A percentile compares a stretch with the other conserved stretches of the same genome.
Evolutionary conservation across 495 filamentous ascomycete genomes (phyloP).

Genomic region (Pyrenula aspistea): DNA sequence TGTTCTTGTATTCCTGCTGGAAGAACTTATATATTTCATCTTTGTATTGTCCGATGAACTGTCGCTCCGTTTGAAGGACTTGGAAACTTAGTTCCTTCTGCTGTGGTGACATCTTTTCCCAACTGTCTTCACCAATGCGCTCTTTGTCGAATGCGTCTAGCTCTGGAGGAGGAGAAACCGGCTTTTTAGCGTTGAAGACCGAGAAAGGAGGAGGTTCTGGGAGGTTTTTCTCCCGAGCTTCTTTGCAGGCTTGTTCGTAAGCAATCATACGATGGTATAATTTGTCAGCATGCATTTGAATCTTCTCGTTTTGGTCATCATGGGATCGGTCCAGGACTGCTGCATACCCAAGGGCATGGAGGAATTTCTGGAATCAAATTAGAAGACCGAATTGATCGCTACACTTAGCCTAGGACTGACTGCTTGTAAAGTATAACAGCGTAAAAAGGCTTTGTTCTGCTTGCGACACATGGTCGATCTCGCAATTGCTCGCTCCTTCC

Average conservation of each 20-base stretch:
- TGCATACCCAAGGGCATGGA: conserved; percentile 87
- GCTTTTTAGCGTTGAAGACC: conserved; percentile 24
- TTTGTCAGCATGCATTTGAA: conserved; percentile 90
- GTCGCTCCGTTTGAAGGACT: conserved; percentile 47
- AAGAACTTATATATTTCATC: conserved; percentile 39
- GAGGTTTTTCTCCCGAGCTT: conserved; percentile 50
- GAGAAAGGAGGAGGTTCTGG: conserved; percentile 24
- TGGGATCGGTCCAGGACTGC: conserved; percentile 40
- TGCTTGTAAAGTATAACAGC: conserved; percentile 73
- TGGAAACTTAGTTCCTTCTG: conserved; percentile 56
- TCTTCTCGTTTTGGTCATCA: conserved; percentile 63
- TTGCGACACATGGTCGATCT: conserved; percentile 61
- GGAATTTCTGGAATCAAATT: conserved; percentile 47
- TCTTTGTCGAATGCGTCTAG: conserved; percentile 18
- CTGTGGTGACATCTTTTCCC: conserved; percentile 46
- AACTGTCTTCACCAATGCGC: conserved; percentile 23
- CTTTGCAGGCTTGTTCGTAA: conserved; percentile 57
- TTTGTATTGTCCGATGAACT: conserved; percentile 42
- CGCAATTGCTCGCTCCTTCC: conserved; percentile 29
- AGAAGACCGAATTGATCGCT: conserved; percentile 1
- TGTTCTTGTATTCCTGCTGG: conserved; percentile 43
- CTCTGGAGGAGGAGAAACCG: conserved; percentile 2
- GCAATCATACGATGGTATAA: conserved; percentile 76
- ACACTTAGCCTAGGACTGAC: conserved; percentile 30
- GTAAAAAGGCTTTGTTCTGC: conserved; percentile 57